phyloP scores from a whole-genome alignment of 768 basidiomycete genomes.

The Kockovaella imperatae region DNA sequence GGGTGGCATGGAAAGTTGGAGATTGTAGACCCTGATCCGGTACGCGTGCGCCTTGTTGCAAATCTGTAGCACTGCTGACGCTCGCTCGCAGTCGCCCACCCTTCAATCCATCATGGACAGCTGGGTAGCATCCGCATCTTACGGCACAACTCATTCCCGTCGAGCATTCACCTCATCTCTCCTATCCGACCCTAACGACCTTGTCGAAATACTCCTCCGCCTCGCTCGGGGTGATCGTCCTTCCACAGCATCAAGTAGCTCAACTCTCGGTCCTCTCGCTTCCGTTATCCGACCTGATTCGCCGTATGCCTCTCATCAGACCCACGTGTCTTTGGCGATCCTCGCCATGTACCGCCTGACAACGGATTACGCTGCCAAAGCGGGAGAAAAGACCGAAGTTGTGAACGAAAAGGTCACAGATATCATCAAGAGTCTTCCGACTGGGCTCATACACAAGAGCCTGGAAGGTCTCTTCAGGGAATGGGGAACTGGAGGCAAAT shows the following conservation, averaged over 20 bases:
- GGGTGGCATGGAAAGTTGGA: conserved; percentile 88
- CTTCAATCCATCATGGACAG: conserved; percentile 81
- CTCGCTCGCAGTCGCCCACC: conserved; percentile 64
- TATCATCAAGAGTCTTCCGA: conserved; percentile 81
- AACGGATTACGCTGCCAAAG: conserved; percentile 70
- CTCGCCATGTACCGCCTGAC: conserved; percentile 82
- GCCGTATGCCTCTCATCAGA: conserved; percentile 79
- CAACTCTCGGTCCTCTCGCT: conserved; percentile 44
- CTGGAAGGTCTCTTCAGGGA: conserved; percentile 93
- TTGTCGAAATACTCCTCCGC: conserved; percentile 85
- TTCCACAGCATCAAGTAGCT: conserved; percentile 6
- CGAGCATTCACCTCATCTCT: conserved; percentile 83
- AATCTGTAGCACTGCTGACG: background rate
- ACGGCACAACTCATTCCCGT: conserved; percentile 66
- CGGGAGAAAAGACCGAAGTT: conserved; percentile 43
- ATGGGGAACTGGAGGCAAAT: conserved; percentile 21
- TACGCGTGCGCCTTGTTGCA: conserved; percentile 47
- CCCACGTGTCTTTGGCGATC: conserved; percentile 86
- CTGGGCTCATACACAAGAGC: conserved; percentile 78
- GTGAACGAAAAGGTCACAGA: conserved; percentile 66
- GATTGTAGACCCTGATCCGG: conserved; percentile 89
- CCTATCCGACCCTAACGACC: conserved; percentile 74
- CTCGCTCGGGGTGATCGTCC: conserved; percentile 78
- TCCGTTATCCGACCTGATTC: conserved; percentile 57
- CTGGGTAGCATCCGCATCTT: conserved; percentile 76